A percentile compares a stretch with the other conserved stretches of the same genome.
phyloP scores from a whole-genome alignment of 2,329 filamentous ascomycete genomes.

The Biscogniauxia sp. region DNA sequence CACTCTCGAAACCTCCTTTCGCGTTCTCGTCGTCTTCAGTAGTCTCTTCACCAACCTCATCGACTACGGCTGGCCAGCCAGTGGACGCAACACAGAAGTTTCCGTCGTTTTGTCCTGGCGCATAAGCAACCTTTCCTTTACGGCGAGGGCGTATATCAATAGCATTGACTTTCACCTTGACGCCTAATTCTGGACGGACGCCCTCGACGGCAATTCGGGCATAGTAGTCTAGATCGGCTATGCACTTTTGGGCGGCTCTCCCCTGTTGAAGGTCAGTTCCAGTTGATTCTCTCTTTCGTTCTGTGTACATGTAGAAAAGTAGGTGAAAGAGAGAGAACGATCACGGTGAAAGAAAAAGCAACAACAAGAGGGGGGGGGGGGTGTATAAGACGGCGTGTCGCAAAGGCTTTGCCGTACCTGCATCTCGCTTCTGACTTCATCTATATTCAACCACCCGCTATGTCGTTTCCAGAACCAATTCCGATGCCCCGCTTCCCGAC shows the following conservation, averaged over 20 bases:
- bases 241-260: slow-evolving; percentile 15
- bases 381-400: background rate
- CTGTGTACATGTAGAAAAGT: too few species aligned
- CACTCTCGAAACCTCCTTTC: too few species aligned
- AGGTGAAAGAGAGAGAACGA: background rate
- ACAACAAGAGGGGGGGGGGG: background rate
- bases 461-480: slow-evolving; percentile 11
- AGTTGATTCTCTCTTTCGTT: background rate
- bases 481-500: background rate
- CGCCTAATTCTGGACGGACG: slow-evolving; percentile 8
- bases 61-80: background rate
- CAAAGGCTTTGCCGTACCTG: slow-evolving; percentile 9
- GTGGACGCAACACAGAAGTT: background rate
- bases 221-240: slow-evolving; percentile 14
- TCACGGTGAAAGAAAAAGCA: background rate
- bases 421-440: slow-evolving; percentile 20
- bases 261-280: slow-evolving; percentile 5
- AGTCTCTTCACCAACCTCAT: background rate
- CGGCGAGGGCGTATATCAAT: background rate
- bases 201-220: slow-evolving; percentile 17
- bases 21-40: background rate
- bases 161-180: background rate
- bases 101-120: background rate
- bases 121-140: background rate
- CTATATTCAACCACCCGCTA: slow-evolving; percentile 16